Base-by-base conservation (phyloP, 805 yeast genomes). In the Sungouiella thailandica region DNA sequence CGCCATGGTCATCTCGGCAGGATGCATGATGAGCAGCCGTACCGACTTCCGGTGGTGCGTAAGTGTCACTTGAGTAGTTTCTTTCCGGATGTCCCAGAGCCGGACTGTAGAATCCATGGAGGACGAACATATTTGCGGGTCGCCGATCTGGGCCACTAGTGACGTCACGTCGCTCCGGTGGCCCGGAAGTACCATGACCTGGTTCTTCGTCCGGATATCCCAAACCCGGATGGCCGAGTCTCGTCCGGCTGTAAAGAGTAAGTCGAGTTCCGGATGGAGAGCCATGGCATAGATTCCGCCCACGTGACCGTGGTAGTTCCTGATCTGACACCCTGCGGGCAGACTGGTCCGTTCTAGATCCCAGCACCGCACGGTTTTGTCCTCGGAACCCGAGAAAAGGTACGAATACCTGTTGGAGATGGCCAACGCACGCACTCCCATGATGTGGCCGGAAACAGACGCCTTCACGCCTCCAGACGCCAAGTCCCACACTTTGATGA, bases 231-330 rank as follows among this genome's bases (percentile, higher is more conserved):
- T 81, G 0, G 85, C 81, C 4, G 86, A 71, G 56, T 93, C 99
- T 38, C 96, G 65, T 14, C 97, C 94, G 4, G 88, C 98, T 3
- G 95, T 83, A 7, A 83, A 85, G 10, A 88, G 58, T 6, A 90
- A 61, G 47, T 89, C 95, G 17, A 89, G 59, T 3, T 87, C 85
- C 0, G 97, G 97, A 54, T 90, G 97, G 11, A 88, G 54, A 37
- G 80, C 90, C 27, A 89, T 68, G 0, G 94, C 70, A 50, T 86
- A 87, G 2, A 93, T 85, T 4, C 95, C 94, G 19, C 95, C 85
- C 17, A 86, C 67, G 61, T 93, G 98, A 3, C 98, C 99, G 60
- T 89, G 94, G 57, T 86, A 93, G 48, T 88, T 87, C 36, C 97
- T 66, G 4, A 88, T 74, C 45, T 63, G 67, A 40, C 68, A 62